phyloP scores from a whole-genome alignment of 2,329 filamentous ascomycete species.

The Aphanocladium album region DNA sequence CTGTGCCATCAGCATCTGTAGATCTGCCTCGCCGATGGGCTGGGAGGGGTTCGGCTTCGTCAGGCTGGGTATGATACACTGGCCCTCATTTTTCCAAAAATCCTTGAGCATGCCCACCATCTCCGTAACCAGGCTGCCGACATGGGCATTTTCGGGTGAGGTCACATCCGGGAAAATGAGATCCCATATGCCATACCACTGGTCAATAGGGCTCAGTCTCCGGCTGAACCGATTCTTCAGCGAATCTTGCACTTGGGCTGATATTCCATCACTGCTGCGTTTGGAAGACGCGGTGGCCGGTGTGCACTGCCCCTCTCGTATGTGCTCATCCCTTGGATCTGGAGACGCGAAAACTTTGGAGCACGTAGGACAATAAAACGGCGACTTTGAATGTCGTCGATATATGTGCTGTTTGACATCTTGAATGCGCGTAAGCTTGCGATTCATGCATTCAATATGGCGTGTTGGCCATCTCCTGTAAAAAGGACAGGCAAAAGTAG shows the following conservation, averaged over 20 bases:
- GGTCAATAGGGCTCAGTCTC: conserved; percentile 1
- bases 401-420: conserved; percentile 20
- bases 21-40: background rate
- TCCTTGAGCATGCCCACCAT: conserved; percentile 14
- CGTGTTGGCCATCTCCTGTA: conserved; percentile 14
- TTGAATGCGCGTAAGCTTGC: conserved; percentile 16
- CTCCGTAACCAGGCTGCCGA: conserved; percentile 14
- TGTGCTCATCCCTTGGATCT: conserved; percentile 11
- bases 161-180: conserved; percentile 13
- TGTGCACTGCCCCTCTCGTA: background rate
- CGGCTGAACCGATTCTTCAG: conserved; percentile 13
- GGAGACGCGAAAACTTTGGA: background rate
- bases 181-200: conserved; percentile 19
- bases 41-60: background rate
- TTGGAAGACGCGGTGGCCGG: background rate
- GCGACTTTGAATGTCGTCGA: conserved; percentile 12
- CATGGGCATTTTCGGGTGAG: background rate
- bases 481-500: conserved; percentile 17
- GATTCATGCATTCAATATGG: conserved; percentile 15
- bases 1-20: background rate
- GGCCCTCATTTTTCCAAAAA: conserved; percentile 12
- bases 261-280: conserved; percentile 6
- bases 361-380: conserved; percentile 15
- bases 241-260: conserved; percentile 6
- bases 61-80: background rate